A percentile compares a stretch with the other conserved stretches of the same genome.
phyloP scores from a whole-genome alignment of 345 rosid species.

The Hevea brasiliensis region DNA sequence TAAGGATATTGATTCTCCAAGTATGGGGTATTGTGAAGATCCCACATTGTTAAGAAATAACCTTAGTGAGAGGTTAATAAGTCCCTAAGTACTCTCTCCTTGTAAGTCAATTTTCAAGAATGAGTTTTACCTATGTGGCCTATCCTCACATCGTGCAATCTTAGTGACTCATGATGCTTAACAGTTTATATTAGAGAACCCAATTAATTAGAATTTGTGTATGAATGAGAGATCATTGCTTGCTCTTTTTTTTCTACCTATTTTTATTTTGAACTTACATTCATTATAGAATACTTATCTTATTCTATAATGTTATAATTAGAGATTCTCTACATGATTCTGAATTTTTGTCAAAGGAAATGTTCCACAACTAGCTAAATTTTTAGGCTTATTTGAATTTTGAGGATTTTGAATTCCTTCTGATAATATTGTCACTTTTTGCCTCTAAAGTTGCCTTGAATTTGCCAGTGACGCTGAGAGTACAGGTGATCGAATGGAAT shows the following conservation, averaged over 20 bases:
- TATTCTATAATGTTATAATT: background rate
- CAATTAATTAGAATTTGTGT: background rate
- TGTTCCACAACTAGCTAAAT: background rate
- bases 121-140: too few species aligned
- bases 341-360: background rate
- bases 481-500: background rate
- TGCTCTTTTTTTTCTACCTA: background rate
- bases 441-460: background rate
- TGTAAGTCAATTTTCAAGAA: too few species aligned
- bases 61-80: too few species aligned
- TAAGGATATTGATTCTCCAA: too few species aligned
- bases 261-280: background rate
- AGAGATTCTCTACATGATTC: background rate
- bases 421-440: background rate
- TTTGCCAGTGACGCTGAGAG: background rate
- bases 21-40: too few species aligned
- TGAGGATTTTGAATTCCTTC: background rate
- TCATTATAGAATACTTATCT: background rate
- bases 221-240: background rate
- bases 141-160: too few species aligned
- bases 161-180: too few species aligned
- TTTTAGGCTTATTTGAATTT: background rate
- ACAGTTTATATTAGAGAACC: too few species aligned
- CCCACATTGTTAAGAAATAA: too few species aligned
- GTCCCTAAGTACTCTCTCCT: too few species aligned